Evolutionary conservation across 176 grass and related monocot genomes (phyloP), one percentile per base, ranked within the genome.

Genomic region (Oryza punctata): DNA sequence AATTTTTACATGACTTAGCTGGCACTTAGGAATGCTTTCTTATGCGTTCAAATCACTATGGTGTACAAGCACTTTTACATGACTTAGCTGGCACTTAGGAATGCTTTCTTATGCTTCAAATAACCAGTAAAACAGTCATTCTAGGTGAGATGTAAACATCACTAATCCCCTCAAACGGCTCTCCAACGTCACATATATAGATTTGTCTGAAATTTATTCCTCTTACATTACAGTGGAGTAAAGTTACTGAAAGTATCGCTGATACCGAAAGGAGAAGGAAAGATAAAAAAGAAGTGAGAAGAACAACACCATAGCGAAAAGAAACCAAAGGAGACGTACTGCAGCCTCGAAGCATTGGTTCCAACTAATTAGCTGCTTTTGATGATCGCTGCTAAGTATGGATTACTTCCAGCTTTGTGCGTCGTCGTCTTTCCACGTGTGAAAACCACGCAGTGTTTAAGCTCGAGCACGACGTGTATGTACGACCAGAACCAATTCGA

Each of bases 111-210:
- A 59, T 72, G 59, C 16, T 69, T 43, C 79, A 69, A 41, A 78
- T 78, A 45, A 69, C 82, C 23, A 28, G 6, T 18, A 23, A 65
- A 80, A 44, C 49, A 38, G 18, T 12, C 29, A 63, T 70, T 59
- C 30, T 28, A 87, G 85, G 89, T 91, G 84, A 87, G 69, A 83
- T 15, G 89, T 84, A 79, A 79, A 80, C 80, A 47, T 79, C 84
- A 68, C 27, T 21, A 19, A 67, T 60, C 68, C 30, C 30, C 33
- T 10, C 54, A 75, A 65, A 70, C 29, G 15, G 21, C 43, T 65
- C n/a, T 33, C 7, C n/a, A 21, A 27, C 7, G 29, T 67, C 3
- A 72, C 3, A 65, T 73, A 23, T 46, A 61, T 15, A 18, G 21
- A 75, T 49, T 15, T 25, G 19, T 80, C 45, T 43, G 29, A 43